Evolutionary conservation across 2,329 filamentous ascomycete genomes (phyloP), one percentile per base, ranked within the genome.

Genomic region (Plenodomus biglobosus): DNA sequence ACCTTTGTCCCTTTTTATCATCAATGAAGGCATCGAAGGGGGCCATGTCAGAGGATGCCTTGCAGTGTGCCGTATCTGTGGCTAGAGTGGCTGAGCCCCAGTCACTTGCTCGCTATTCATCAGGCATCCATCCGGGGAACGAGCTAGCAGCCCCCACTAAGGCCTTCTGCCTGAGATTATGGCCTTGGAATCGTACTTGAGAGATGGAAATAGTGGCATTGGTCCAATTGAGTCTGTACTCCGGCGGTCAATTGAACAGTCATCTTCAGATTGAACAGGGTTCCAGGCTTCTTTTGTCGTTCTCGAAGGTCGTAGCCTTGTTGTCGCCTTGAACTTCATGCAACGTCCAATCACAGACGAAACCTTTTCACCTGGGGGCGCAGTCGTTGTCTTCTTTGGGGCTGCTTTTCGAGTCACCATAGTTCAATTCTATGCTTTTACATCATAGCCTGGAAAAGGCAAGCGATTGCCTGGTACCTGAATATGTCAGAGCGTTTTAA

Each of bases 391-490:
- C 44, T 55, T 50, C 52, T 43, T 48, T 49, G 50, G 42, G 43
- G 46, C 44, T 48, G 48, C 38, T 38, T 45, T 45, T 54, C 57
- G 42, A 50, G 53, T 53, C 49, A 46, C 55, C 50, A 46, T 50
- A 49, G 44, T 38, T 50, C 50, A 48, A 43, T 40, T 46, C 53
- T 50, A 36, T 40, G 52, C 38, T 21, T 51, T 53, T 57, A 62
- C 59, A 61, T 67, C 61, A 66, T 59, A 53, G 62, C 66, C 61
- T 61, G 44, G 52, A 61, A 62, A 55, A 68, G 67, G 65, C 65
- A 64, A 37, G 59, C 50, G 40, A 47, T 57, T 61, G 53, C 64
- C 59, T 63, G 16, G 62, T 59, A 44, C 50, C 55, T 58, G 52
- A 53, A 35, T 11, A 41, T 39, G 39, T 46, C 48, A 54, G 48